Conservation (phyloP, 2,329 filamentous ascomycete genomes). For the Pseudogymnoascus sp. region DNA sequence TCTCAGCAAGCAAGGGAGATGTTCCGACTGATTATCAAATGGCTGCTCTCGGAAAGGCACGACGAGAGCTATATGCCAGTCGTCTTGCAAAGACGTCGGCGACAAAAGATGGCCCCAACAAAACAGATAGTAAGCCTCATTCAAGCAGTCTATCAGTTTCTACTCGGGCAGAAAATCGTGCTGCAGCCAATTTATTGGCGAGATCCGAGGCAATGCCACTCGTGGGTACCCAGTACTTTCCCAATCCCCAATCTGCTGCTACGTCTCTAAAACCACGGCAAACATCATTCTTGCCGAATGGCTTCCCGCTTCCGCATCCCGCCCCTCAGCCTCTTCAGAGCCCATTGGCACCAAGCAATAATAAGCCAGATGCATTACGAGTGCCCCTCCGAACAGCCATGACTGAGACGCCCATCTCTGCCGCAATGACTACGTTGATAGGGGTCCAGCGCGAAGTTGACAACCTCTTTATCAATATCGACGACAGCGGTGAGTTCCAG, state of each 20-base stretch:
- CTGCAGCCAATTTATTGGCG: background rate
- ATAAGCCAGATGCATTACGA: background rate
- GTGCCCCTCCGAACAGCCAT: background rate
- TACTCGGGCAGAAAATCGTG: background rate
- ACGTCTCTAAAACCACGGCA: background rate
- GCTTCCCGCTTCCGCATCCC: background rate
- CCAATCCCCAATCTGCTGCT: background rate
- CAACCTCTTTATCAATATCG: background rate
- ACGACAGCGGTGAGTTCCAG: background rate
- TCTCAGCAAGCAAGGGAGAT: background rate
- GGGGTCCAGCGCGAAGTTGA: background rate
- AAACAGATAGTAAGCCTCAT: background rate
- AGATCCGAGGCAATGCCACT: background rate
- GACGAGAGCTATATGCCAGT: background rate
- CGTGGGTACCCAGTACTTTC: background rate
- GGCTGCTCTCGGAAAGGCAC: slow-evolving; percentile 2
- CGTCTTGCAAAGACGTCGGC: background rate
- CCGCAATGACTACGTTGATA: background rate
- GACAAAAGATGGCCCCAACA: background rate
- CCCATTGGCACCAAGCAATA: background rate
- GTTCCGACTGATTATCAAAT: background rate
- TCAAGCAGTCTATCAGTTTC: background rate
- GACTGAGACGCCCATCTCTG: background rate
- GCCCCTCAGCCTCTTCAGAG: background rate
- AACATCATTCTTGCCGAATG: background rate